Evolutionary conservation across 192 early-diverging fungal genomes (phyloP).

Genomic region (Coemansia umbellata): DNA sequence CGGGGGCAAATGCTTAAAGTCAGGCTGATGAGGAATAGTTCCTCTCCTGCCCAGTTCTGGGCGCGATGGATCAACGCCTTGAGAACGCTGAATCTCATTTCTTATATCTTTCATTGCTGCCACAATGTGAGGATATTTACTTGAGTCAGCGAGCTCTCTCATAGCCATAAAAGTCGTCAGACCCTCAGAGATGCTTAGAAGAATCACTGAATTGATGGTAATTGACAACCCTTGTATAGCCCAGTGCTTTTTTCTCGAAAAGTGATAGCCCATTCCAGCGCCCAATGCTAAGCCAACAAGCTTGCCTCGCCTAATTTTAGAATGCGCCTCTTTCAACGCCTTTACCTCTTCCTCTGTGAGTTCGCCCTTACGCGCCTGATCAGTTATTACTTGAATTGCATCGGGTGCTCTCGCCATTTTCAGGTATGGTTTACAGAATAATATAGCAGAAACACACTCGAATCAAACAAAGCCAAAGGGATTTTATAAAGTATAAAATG

Average conservation of each 20-base stretch:
- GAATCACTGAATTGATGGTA: no score
- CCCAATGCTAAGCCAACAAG: constrained; percentile 12
- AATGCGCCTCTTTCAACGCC: constrained; percentile 7
- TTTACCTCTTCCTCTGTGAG: constrained; percentile 23
- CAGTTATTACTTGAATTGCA: constrained; percentile 3
- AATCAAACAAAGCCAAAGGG: neutral
- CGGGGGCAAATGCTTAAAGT: constrained; percentile 20
- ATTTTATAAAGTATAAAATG: neutral
- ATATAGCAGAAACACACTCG: neutral
- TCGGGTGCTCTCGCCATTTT: constrained; percentile 20
- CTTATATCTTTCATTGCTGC: constrained; percentile 28
- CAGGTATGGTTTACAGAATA: neutral
- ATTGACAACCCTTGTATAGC: no score
- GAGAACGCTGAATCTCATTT: constrained; percentile 23
- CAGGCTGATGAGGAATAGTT: neutral
- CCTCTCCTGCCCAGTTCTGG: constrained; percentile 10
- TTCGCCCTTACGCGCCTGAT: constrained; percentile 18
- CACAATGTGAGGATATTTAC: constrained; percentile 36
- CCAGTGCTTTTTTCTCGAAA: constrained; percentile 25
- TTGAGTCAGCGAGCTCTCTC: constrained; percentile 15
- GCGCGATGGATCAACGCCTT: constrained; percentile 26
- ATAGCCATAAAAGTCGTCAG: constrained; percentile 7
- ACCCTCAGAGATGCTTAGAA: neutral
- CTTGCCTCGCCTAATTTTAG: neutral
- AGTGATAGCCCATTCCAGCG: constrained; percentile 14